phyloP scores from a whole-genome alignment of 2,329 filamentous ascomycete species.

The Aspergillus awamori region DNA sequence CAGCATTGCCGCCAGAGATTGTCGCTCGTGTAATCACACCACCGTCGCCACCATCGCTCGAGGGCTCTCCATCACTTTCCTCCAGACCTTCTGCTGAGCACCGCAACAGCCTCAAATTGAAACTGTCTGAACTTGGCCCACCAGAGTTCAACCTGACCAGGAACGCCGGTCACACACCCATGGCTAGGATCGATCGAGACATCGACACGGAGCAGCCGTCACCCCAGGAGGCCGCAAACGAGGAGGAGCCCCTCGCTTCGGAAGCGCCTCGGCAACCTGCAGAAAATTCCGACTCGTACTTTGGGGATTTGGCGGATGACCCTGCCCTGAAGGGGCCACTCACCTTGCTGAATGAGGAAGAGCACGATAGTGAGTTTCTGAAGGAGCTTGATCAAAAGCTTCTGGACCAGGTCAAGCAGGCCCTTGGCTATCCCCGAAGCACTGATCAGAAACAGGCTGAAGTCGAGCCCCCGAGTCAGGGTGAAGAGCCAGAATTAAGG shows the following conservation, averaged over 20 bases:
- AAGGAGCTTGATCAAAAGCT: slow-evolving; percentile 48
- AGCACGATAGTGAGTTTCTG: slow-evolving; percentile 46
- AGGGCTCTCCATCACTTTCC: slow-evolving; percentile 31
- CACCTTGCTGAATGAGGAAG: slow-evolving; percentile 45
- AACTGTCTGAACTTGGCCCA: slow-evolving; percentile 41
- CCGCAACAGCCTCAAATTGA: slow-evolving; percentile 37
- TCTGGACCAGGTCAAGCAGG: slow-evolving; percentile 42
- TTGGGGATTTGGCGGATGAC: slow-evolving; percentile 46
- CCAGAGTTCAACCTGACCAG: slow-evolving; percentile 44
- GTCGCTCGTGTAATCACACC: slow-evolving; percentile 49
- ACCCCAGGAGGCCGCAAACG: slow-evolving; percentile 23
- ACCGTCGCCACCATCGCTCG: slow-evolving; percentile 37
- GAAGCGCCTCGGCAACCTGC: slow-evolving; percentile 39
- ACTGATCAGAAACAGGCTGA: slow-evolving; percentile 29
- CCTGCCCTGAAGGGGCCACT: slow-evolving; percentile 48
- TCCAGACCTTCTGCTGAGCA: slow-evolving; percentile 29
- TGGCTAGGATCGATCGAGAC: slow-evolving; percentile 44
- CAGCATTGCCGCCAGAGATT: slow-evolving; percentile 46
- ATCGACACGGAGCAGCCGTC: slow-evolving; percentile 33
- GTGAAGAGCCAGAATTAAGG: slow-evolving; percentile 43
- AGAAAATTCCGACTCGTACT: slow-evolving; percentile 46
- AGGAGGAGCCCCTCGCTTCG: slow-evolving; percentile 37
- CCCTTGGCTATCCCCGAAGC: slow-evolving; percentile 28
- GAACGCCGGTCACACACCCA: slow-evolving; percentile 50
- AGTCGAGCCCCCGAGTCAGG: slow-evolving; percentile 25